These are phyloP conservation scores for Botrytis medusae DNA, from an alignment of 2,329 filamentous ascomycete genomes.

Conservation along the genomic window DNA sequence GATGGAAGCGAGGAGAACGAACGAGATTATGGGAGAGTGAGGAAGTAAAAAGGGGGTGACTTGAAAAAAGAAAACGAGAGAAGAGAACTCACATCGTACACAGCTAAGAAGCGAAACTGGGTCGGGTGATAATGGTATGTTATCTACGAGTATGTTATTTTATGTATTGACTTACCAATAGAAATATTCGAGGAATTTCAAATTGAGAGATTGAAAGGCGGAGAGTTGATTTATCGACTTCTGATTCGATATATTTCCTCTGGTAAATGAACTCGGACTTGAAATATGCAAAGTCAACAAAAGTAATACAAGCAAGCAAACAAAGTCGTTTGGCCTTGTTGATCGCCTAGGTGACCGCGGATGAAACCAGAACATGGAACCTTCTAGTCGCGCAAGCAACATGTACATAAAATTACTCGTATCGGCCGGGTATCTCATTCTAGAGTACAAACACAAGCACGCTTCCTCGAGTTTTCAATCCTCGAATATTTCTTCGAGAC, in stretches of 20 bases:
- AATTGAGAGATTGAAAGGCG: background rate
- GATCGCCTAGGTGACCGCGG: background rate
- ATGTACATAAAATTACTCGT: background rate
- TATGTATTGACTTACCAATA: background rate
- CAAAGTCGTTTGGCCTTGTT: background rate
- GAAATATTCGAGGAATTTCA: background rate
- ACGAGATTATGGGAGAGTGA: background rate
- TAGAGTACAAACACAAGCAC: background rate
- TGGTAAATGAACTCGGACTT: background rate
- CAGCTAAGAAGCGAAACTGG: background rate
- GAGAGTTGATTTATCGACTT: background rate
- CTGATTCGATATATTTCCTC: background rate
- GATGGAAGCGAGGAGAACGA: background rate
- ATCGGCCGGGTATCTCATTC: background rate
- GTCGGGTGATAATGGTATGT: background rate
- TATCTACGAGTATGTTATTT: background rate
- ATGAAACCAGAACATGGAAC: background rate
- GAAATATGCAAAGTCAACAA: background rate
- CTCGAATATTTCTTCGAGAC: background rate
- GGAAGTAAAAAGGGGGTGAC: background rate
- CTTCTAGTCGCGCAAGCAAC: background rate
- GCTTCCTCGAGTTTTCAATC: background rate
- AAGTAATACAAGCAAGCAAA: background rate
- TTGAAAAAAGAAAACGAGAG: background rate
- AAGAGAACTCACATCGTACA: no score